Conservation (phyloP, 225 moss, liverwort and hornwort genomes). For the Polytrichum commune region DNA sequence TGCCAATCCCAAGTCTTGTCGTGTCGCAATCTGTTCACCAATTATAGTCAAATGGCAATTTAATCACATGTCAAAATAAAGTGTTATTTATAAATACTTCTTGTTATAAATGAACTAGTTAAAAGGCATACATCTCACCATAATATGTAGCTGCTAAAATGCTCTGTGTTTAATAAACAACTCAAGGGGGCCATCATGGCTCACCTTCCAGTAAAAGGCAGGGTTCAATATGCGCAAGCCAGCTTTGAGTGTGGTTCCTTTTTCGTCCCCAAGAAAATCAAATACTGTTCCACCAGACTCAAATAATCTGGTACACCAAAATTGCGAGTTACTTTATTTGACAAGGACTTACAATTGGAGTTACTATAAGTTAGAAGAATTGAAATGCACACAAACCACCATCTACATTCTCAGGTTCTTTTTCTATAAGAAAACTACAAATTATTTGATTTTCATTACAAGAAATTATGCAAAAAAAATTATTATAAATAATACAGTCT, state of each 20-base stretch:
- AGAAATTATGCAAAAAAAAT: too few relatives aligned
- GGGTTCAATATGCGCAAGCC: constrained; percentile 53
- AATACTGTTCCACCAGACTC: constrained; percentile 67
- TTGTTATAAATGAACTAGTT: too few relatives aligned
- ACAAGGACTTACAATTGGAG: background rate
- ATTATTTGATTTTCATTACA: too few relatives aligned
- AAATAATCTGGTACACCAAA: constrained; percentile 45
- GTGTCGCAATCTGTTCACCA: constrained; percentile 59
- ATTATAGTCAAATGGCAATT: background rate
- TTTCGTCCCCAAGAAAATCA: constrained; percentile 51
- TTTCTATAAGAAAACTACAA: too few relatives aligned
- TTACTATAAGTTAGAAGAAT: background rate
- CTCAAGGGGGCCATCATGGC: too few relatives aligned
- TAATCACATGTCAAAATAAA: too few relatives aligned
- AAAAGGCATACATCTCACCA: too few relatives aligned
- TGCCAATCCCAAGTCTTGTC: constrained; percentile 90
- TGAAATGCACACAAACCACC: background rate
- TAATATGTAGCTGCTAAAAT: too few relatives aligned
- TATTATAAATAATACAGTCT: too few relatives aligned
- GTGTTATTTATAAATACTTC: too few relatives aligned
- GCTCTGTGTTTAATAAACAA: too few relatives aligned
- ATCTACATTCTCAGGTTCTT: background rate
- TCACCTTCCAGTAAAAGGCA: constrained; percentile 92
- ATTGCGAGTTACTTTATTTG: background rate
- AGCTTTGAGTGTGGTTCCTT: constrained; percentile 32